These are phyloP conservation scores for Candida schatavii DNA, from an alignment of 805 yeast genomes.

Conservation along the genomic window DNA sequence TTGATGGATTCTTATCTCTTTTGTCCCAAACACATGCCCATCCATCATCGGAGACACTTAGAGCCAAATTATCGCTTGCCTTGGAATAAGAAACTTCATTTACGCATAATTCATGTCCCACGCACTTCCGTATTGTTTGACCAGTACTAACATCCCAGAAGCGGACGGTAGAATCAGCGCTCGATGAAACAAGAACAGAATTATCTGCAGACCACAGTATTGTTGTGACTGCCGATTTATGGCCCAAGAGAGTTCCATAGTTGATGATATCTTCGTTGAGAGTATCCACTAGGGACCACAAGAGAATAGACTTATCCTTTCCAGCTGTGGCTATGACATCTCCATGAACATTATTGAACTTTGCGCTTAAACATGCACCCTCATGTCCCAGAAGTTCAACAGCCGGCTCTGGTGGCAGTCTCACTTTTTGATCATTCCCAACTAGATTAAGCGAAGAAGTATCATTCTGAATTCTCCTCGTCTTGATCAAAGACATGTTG, in stretches of 20 bases:
- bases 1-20: conserved; percentile 46
- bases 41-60: conserved; percentile 69
- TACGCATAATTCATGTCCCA: conserved; percentile 51
- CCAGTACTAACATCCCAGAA: conserved; percentile 65
- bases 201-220: conserved; percentile 53
- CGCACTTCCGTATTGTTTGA: conserved; percentile 48
- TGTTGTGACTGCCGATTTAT: conserved; percentile 63
- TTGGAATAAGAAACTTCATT: conserved; percentile 48
- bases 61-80: conserved; percentile 25
- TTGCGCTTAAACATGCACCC: conserved; percentile 50
- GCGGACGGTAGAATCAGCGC: conserved; percentile 62
- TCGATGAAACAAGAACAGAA: conserved; percentile 39
- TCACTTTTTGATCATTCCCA: neutral
- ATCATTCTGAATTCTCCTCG: neutral
- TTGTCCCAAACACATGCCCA: conserved; percentile 60
- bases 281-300: conserved; percentile 43
- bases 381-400: conserved; percentile 49
- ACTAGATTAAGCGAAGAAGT: neutral
- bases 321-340: conserved; percentile 60
- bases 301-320: conserved; percentile 46
- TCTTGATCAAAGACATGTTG: conserved; percentile 1
- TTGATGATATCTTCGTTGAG: conserved; percentile 26
- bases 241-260: conserved; percentile 50
- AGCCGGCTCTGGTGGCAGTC: conserved; percentile 22
- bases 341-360: conserved; percentile 50